Conservation (phyloP, 1,284 basidiomycete species). For the Testicularia cyperi region DNA sequence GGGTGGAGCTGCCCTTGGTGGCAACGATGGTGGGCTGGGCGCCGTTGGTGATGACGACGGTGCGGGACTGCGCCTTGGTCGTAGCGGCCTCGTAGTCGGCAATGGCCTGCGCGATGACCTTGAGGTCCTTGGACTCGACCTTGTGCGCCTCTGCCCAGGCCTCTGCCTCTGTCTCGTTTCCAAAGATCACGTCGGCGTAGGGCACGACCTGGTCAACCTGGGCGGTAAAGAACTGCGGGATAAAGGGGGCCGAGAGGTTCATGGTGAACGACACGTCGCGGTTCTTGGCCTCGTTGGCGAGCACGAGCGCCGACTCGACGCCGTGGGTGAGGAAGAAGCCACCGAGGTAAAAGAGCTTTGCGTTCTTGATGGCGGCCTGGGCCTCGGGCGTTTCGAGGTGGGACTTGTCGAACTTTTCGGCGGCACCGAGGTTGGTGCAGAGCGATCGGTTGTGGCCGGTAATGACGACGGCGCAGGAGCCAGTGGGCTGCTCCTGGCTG, state of each 20-base stretch:
- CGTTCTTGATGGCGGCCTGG: conserved; percentile 74
- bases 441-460: conserved; percentile 93
- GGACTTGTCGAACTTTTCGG: conserved; percentile 80
- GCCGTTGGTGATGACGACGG: conserved; percentile 91
- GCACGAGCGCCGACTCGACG: conserved; percentile 70
- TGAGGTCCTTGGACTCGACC: conserved; percentile 50
- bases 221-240: conserved; percentile 86
- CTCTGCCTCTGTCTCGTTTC: conserved; percentile 92
- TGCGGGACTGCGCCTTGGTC: conserved; percentile 66
- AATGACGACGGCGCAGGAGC: conserved; percentile 93
- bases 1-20: conserved; percentile 65
- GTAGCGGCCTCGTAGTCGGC: conserved; percentile 45
- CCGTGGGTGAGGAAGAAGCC: conserved; percentile 98
- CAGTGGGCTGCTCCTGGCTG: conserved; percentile 81
- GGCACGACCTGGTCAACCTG: conserved; percentile 56
- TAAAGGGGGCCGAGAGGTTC: conserved; percentile 97
- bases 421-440: conserved; percentile 84
- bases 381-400: conserved; percentile 79
- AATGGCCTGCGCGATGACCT: conserved; percentile 54
- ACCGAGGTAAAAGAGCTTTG: conserved; percentile 89
- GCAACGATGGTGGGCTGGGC: conserved; percentile 79
- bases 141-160: conserved; percentile 72
- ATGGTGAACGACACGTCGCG: conserved; percentile 70
- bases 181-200: conserved; percentile 61
- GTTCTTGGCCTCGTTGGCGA: conserved; percentile 79